These are phyloP conservation scores for Decorospora gaudefroyi DNA, from an alignment of 2,329 filamentous ascomycete species.

Conservation along the genomic window DNA sequence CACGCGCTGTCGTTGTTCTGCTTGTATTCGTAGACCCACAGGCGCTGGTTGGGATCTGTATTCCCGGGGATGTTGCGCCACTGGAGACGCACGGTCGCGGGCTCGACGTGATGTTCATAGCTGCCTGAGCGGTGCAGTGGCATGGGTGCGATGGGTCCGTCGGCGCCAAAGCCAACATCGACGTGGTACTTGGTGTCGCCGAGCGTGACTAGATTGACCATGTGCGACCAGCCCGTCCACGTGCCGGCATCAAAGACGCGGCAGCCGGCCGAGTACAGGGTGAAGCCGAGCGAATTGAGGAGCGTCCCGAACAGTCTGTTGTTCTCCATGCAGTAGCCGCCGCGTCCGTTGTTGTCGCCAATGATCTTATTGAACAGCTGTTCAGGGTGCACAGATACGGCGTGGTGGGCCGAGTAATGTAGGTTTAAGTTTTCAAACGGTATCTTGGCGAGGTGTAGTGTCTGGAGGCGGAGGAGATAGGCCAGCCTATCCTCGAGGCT, in stretches of 20 bases:
- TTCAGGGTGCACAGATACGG: slow-evolving; percentile 56
- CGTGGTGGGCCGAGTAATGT: slow-evolving; percentile 51
- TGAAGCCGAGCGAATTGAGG: slow-evolving; percentile 58
- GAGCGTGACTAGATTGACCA: slow-evolving; percentile 53
- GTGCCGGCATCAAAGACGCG: slow-evolving; percentile 42
- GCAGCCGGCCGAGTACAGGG: slow-evolving; percentile 48
- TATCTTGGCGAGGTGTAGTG: slow-evolving; percentile 53
- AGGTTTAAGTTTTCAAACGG: slow-evolving; percentile 63
- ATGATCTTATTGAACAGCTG: slow-evolving; percentile 61
- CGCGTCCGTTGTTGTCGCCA: slow-evolving; percentile 53
- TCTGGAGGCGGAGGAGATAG: slow-evolving; percentile 41
- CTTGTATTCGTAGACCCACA: slow-evolving; percentile 53
- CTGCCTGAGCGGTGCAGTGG: slow-evolving; percentile 40
- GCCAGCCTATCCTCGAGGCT: slow-evolving; percentile 28
- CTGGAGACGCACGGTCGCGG: slow-evolving; percentile 40
- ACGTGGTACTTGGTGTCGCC: slow-evolving; percentile 43
- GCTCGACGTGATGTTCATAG: slow-evolving; percentile 36
- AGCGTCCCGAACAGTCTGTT: slow-evolving; percentile 59
- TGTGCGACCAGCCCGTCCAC: slow-evolving; percentile 49
- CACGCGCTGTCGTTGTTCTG: slow-evolving; percentile 55
- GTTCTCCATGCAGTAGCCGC: slow-evolving; percentile 67
- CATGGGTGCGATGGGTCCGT: slow-evolving; percentile 48
- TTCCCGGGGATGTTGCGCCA: slow-evolving; percentile 43
- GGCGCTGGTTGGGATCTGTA: slow-evolving; percentile 44
- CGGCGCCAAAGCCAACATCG: slow-evolving; percentile 52